Evolutionary conservation across 83 land plant genomes (phyloP).

Genomic region (Picea mariana): DNA sequence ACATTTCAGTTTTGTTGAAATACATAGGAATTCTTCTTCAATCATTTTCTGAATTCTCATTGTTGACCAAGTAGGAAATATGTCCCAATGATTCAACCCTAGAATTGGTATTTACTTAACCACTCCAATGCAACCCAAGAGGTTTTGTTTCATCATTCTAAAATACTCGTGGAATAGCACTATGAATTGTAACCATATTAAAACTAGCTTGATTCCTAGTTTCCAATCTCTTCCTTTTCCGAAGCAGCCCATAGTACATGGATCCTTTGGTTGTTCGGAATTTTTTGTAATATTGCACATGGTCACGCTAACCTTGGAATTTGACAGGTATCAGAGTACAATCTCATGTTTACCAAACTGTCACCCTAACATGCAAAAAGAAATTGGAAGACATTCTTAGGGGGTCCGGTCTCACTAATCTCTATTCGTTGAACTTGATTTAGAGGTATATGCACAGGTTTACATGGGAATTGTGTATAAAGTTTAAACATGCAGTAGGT

Average conservation of each 20-base stretch:
- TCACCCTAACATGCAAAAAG: not conserved
- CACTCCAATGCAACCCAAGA: too few species aligned
- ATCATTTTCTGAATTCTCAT: too few species aligned
- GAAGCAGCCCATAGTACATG: not conserved
- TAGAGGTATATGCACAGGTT: too few species aligned
- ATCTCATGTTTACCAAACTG: not conserved
- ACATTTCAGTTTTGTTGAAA: too few species aligned
- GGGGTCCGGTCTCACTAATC: not conserved
- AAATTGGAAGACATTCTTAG: not conserved
- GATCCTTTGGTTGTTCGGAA: not conserved
- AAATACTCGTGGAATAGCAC: not conserved
- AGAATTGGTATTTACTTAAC: too few species aligned
- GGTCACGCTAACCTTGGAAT: not conserved
- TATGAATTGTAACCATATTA: not conserved
- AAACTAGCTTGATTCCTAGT: not conserved
- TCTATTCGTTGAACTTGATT: too few species aligned
- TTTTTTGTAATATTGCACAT: not conserved
- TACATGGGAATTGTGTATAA: too few species aligned
- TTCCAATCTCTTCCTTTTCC: slow-evolving; percentile 10
- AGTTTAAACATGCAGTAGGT: too few species aligned
- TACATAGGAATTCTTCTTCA: too few species aligned
- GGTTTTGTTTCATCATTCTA: not conserved
- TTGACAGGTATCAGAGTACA: too few species aligned
- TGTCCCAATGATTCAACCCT: too few species aligned
- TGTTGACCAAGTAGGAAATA: too few species aligned